phyloP scores from a whole-genome alignment of 2,329 filamentous ascomycete species.

The Helotiales sp. region DNA sequence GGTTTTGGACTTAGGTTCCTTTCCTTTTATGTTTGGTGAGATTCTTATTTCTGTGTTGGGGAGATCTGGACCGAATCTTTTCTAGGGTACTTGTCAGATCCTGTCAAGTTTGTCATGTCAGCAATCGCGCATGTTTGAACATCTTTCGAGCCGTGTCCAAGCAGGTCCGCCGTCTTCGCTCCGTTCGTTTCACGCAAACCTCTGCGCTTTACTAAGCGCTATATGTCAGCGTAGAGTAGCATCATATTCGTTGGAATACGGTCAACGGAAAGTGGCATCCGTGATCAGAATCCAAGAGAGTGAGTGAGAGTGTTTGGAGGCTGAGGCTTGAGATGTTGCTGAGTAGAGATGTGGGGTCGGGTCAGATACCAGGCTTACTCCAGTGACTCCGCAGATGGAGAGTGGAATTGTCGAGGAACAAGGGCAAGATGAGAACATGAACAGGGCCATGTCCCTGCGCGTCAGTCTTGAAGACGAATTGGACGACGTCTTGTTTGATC shows the following conservation, averaged over 20 bases:
- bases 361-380: background rate
- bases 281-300: background rate
- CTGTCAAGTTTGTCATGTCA: background rate
- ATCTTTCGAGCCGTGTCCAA: background rate
- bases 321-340: background rate
- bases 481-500: too few species aligned
- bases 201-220: background rate
- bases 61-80: background rate
- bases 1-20: too few species aligned
- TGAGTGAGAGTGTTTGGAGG: background rate
- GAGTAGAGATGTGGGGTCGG: background rate
- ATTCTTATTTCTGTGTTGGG: background rate
- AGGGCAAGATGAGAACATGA: background rate
- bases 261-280: background rate
- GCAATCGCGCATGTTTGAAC: too few species aligned
- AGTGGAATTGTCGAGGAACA: background rate
- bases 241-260: background rate
- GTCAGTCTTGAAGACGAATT: too few species aligned
- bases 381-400: background rate
- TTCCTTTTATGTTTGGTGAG: too few species aligned
- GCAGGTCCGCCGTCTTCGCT: background rate
- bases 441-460: too few species aligned
- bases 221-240: background rate
- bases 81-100: background rate
- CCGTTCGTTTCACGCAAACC: background rate